Base-by-base conservation (phyloP, 305 asterid genomes). In the Fraxinus latifolia region DNA sequence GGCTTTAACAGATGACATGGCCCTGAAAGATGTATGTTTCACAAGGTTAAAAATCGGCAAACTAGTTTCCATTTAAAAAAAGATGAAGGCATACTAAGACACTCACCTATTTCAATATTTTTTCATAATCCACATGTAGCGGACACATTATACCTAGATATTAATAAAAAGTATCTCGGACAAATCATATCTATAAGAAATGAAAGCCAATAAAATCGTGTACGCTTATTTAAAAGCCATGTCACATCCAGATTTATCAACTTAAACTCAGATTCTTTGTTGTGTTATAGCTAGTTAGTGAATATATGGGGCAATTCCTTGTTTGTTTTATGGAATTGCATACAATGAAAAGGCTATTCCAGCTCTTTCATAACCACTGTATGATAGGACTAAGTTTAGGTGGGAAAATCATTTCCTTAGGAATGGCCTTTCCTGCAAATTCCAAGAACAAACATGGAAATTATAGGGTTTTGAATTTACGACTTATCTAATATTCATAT, bases 1-100 rank as follows among this genome's bases (percentile, higher is more conserved):
- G 80, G 96, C 97, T 34, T 87, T 81, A 65, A 87, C 81, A 71
- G 86, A 83, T 42, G 92, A 91, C 84, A 89, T 84, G 77, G 78
- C 84, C 83, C 96, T 89, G 87, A 83, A 82, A 86, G 53, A 67
- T 65, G 74, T 21, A 23, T 27, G 23, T 29, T 70, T 70, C 75
- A 70, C 7, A 11, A 70, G 19, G 23, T 70, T 70, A 14, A 31
- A 29, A 31, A 29, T 27, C 3, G 19, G 32, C 5, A 62, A 60
- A 68, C 74, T 8, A 68, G 68, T 58, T 29, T 70, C 42, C 75
- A 70, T 70, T 29, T 70, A 14, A 4, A 29, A 68, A 25, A 29
- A 12, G 39, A 11, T 31, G n/a, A 27, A 27, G 23, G 42, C n/a
- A 70, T 70, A 31, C 19, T 5, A 70, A 29, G 12, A 70, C 23